Percentiles rank a stretch among this genome's conserved stretches.
These are phyloP conservation scores for Lactarius hatsudake DNA, from an alignment of 768 basidiomycete species.

Conservation along the genomic window DNA sequence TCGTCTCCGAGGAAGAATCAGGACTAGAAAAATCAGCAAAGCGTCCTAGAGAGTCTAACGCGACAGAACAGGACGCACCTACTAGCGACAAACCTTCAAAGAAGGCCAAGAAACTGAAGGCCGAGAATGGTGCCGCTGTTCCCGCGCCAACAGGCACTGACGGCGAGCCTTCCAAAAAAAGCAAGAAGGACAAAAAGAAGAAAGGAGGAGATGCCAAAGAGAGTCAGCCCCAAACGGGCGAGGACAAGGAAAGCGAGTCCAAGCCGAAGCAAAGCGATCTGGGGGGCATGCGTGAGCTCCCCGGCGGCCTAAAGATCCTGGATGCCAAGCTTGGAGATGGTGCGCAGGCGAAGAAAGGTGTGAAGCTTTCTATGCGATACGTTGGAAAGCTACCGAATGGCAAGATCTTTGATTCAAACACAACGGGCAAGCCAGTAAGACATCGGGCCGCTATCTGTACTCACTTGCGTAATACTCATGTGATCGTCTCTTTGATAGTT, in stretches of 20 bases:
- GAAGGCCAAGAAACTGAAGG: constrained; percentile 71
- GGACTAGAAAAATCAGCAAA: constrained; percentile 47
- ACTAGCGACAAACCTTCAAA: constrained; percentile 46
- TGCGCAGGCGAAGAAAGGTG: constrained; percentile 83
- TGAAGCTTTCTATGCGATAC: constrained; percentile 83
- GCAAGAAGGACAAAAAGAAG: constrained; percentile 38
- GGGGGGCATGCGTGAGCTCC: constrained; percentile 43
- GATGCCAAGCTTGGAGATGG: constrained; percentile 82
- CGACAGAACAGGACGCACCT: constrained; percentile 40
- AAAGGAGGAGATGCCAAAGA: constrained; percentile 34
- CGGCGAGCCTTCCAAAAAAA: constrained; percentile 33
- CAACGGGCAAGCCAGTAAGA: constrained; percentile 81
- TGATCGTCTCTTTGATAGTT: constrained; percentile 45
- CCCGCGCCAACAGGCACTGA: constrained; percentile 31
- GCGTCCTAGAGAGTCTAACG: constrained; percentile 67
- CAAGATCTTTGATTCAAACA: constrained; percentile 76
- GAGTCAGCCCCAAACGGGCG: constrained; percentile 23
- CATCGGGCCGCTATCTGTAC: constrained; percentile 9
- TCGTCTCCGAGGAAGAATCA: constrained; percentile 41
- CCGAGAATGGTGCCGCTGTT: constrained; percentile 47
- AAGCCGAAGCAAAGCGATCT: constrained; percentile 37
- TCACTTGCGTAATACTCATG: constrained; percentile 2
- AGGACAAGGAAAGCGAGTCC: constrained; percentile 22
- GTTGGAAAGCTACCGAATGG: constrained; percentile 84
- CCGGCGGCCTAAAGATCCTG: constrained; percentile 70